Base-by-base conservation (phyloP, 257 asterid genomes). In the Penstemon newberryi region DNA sequence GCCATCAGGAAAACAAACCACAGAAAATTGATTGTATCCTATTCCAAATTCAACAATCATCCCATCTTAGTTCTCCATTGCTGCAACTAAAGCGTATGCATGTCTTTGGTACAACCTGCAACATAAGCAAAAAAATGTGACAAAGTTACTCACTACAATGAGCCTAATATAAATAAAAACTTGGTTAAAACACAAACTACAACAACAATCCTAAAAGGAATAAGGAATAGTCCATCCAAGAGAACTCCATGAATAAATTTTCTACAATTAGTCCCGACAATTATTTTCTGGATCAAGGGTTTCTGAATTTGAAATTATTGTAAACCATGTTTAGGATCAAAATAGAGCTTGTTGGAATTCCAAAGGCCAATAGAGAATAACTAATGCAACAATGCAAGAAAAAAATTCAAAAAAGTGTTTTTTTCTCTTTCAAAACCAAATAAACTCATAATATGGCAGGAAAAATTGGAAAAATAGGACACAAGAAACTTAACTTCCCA, bases 401-500 rank as follows among this genome's bases (percentile, higher is more conserved):
- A 43, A 49, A 47, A 7, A 51, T n/a, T 25, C 33, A 25, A 25
- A 25, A 25, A 25, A 25, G 54, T 12, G 58, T 11, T 56, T 56
- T 49, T 38, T 57, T 40, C 13, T 54, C 39, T 60, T 33, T 25
- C 4, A 60, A 42, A 60, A 7, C 46, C 1, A 25, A 56, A 6
- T 56, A 40, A 56, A 56, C 19, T 10, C 3, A 6, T 39, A 19
- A 25, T 25, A 18, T 3, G 33, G 60, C 41, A 11, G 18, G 33
- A 18, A 44, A 40, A 50, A 44, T n/a, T 19, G 65, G 58, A 73
- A 54, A 7, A 37, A 40, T n/a, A 75, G 70, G 66, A 60, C 40
- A 50, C 7, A 25, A 54, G 67, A 51, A 74, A 74, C 75, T 70
- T 62, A 76, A 77, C 86, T 65, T 73, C 71, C 67, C 62, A 68